A percentile compares a stretch with the other conserved stretches of the same genome.
Evolutionary conservation across 2,329 filamentous ascomycete genomes (phyloP).

Genomic region (Xylaria arbuscula): DNA sequence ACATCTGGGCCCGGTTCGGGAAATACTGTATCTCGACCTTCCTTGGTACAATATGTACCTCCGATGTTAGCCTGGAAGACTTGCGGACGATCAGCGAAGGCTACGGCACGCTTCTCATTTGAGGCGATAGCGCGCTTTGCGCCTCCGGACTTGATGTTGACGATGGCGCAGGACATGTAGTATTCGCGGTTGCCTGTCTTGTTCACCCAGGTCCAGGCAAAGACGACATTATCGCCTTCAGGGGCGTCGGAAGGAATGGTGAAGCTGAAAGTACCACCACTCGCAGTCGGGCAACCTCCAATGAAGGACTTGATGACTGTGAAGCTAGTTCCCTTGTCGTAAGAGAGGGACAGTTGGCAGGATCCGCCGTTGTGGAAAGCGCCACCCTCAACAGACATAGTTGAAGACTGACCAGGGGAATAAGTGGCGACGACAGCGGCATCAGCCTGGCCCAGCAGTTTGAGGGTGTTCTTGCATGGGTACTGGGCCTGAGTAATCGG

Average conservation of each 20-base stretch:
- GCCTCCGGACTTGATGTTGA: conserved; percentile 66
- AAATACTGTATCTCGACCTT: conserved; percentile 73
- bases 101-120: conserved; percentile 49
- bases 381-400: conserved; percentile 71
- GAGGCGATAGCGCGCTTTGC: conserved; percentile 42
- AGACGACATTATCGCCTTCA: conserved; percentile 66
- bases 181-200: conserved; percentile 81
- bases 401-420: conserved; percentile 69
- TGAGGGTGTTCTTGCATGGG: conserved; percentile 77
- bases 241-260: conserved; percentile 72
- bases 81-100: conserved; percentile 68
- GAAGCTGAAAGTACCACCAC: conserved; percentile 69
- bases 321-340: conserved; percentile 76
- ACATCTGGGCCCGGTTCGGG: conserved; percentile 72
- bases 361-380: conserved; percentile 76
- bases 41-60: conserved; percentile 68
- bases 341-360: conserved; percentile 80
- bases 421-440: conserved; percentile 70
- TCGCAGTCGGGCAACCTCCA: conserved; percentile 54
- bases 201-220: conserved; percentile 85
- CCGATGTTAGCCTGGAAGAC: conserved; percentile 78
- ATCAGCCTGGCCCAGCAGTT: conserved; percentile 59
- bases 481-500: conserved; percentile 75
- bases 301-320: conserved; percentile 63
- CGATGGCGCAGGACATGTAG: conserved; percentile 86